phyloP scores from a whole-genome alignment of 306 rosid species.

The Acacia confusa region DNA sequence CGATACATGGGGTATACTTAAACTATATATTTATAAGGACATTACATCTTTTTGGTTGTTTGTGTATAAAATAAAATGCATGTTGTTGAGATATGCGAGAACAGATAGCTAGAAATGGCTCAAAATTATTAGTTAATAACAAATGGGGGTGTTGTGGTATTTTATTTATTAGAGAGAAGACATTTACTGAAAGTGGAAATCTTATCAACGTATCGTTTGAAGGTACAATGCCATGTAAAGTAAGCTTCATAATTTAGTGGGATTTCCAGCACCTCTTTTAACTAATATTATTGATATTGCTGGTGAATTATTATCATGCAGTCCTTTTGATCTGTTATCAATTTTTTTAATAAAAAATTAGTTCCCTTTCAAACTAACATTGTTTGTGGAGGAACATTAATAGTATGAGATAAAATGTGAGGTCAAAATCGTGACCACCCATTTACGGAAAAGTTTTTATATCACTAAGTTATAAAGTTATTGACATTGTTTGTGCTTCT shows the following conservation, averaged over 20 bases:
- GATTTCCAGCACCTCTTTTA: neutral
- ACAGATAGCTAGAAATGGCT: neutral
- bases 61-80: neutral
- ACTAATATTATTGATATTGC: neutral
- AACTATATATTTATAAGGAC: neutral
- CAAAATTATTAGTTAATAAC: neutral
- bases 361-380: neutral
- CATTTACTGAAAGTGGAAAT: neutral
- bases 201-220: neutral
- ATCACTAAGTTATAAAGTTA: too few species aligned
- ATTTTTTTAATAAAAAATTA: neutral
- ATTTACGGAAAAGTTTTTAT: too few species aligned
- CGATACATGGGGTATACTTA: neutral
- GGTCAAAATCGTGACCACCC: too few species aligned
- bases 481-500: too few species aligned
- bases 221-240: neutral
- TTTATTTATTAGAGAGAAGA: too few species aligned
- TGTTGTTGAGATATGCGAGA: neutral
- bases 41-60: neutral
- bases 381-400: too few species aligned
- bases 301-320: neutral
- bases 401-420: too few species aligned
- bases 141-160: neutral
- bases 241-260: neutral
- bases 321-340: neutral